Conservation (phyloP, 805 yeast genomes). For the Myxozyma sirexii region DNA sequence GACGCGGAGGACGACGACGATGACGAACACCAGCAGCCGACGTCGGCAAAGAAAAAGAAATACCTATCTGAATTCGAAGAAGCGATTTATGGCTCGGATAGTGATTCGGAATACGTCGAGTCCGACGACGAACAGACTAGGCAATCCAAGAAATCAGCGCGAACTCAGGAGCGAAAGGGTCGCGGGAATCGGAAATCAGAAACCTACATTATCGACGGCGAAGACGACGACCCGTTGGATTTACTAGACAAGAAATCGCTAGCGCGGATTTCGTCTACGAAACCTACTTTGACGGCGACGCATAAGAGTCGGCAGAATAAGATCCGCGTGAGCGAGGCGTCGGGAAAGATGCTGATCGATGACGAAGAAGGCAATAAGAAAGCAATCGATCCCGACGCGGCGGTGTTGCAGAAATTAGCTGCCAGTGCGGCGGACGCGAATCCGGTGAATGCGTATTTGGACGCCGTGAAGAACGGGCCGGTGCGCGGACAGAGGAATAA, state of each 20-base stretch:
- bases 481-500: constrained; percentile 90
- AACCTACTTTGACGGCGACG: constrained; percentile 62
- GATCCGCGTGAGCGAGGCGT: constrained; percentile 50
- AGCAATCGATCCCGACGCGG: constrained; percentile 47
- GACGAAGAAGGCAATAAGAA: constrained; percentile 40
- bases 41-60: constrained; percentile 44
- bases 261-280: constrained; percentile 85
- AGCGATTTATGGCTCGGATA: constrained; percentile 76
- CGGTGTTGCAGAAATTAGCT: constrained; percentile 45
- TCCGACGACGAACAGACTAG: constrained; percentile 44
- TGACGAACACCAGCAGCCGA: constrained; percentile 35
- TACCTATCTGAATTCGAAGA: constrained; percentile 89
- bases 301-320: constrained; percentile 39
- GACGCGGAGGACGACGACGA: constrained; percentile 39
- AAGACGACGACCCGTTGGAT: constrained; percentile 80
- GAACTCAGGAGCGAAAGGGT: constrained; percentile 15
- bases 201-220: constrained; percentile 64
- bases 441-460: constrained; percentile 89
- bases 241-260: constrained; percentile 81
- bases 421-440: constrained; percentile 45
- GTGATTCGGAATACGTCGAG: constrained; percentile 59
- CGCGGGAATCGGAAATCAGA: constrained; percentile 35
- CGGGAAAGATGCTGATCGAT: constrained; percentile 70
- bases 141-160: constrained; percentile 30
- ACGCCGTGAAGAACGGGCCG: constrained; percentile 91